A percentile compares a stretch with the other conserved stretches of the same genome.
Conservation (phyloP, 1,284 basidiomycete genomes). For the Mycena citricolor region DNA sequence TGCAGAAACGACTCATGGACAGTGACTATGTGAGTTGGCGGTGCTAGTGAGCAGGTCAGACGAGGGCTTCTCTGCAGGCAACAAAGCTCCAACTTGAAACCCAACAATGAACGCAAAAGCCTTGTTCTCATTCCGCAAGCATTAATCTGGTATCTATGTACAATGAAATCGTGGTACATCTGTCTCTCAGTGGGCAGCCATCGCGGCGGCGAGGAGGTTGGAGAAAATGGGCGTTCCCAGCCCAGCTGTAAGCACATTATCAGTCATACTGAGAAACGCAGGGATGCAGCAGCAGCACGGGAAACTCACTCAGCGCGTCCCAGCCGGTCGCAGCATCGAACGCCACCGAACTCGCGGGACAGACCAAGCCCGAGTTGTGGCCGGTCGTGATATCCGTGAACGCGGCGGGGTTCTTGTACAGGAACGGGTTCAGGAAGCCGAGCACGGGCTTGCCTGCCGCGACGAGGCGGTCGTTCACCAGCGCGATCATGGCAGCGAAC, state of each 20-base stretch:
- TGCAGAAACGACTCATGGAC: too few relatives aligned
- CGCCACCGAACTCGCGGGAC: slow-evolving; percentile 9
- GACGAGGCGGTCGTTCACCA: slow-evolving; percentile 59
- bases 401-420: slow-evolving; percentile 46
- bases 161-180: too few relatives aligned
- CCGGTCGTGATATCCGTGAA: slow-evolving; percentile 65
- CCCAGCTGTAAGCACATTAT: slow-evolving; percentile 27
- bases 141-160: too few relatives aligned
- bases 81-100: too few relatives aligned
- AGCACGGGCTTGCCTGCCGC: slow-evolving; percentile 47
- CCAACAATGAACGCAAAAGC: too few relatives aligned
- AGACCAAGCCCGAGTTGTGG: slow-evolving; percentile 15
- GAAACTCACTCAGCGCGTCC: slow-evolving; percentile 48
- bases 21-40: too few relatives aligned
- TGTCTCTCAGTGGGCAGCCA: slow-evolving; percentile 2
- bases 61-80: too few relatives aligned
- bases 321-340: slow-evolving; percentile 54
- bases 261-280: neutral
- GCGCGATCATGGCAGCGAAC: slow-evolving; percentile 54
- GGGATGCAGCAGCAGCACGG: neutral
- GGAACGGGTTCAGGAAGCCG: slow-evolving; percentile 63
- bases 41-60: too few relatives aligned
- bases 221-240: slow-evolving; percentile 34
- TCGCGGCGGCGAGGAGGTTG: slow-evolving; percentile 19
- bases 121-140: too few relatives aligned